Evolutionary conservation across 805 yeast genomes (phyloP), one percentile per base, ranked within the genome.

Genomic region (Cyberlindnera petersonii): DNA sequence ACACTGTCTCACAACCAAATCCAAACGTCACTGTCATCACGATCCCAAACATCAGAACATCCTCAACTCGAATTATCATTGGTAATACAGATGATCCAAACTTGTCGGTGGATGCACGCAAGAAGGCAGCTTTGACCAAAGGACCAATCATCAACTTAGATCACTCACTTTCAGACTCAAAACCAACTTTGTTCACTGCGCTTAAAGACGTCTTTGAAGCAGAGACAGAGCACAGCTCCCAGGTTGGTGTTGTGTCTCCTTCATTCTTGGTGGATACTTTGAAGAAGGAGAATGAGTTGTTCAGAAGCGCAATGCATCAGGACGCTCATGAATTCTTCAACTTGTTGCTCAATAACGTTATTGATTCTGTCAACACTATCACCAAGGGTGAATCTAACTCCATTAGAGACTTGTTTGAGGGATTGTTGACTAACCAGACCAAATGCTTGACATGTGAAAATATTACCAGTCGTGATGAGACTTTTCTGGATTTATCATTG

Each of bases 301-400:
- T 93, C 60, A 70, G 95, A 46, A 82, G 87, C 41, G 79, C 85
- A 30, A 89, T 88, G 96, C 98, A 93, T 59, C 98, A 93, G 58
- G 98, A 93, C 67, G 97, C 98, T 5, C 98, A 93, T 62, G 98
- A 93, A 63, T 93, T 93, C 61, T 72, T 89, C 56, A 91, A 89
- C 59, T 89, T 85, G 55, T 59, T 89, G 49, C 67, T 93, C 37
- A 93, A 93, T 60, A 88, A 85, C 46, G 71, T 83, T 14, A 66
- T 84, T 35, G 76, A 74, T 20, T 56, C 51, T 23, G 38, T 61
- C 63, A 51, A 50, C 14, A 43, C 43, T 9, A 35, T 40, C 18
- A 43, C 41, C 4, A 29, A 33, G 4, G 39, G 39, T 2, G 48
- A 52, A 61, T 64, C 48, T 21, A 74, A 73, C 50, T 74, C 78